phyloP scores from a whole-genome alignment of 768 basidiomycete genomes.

The Amanita muscaria region DNA sequence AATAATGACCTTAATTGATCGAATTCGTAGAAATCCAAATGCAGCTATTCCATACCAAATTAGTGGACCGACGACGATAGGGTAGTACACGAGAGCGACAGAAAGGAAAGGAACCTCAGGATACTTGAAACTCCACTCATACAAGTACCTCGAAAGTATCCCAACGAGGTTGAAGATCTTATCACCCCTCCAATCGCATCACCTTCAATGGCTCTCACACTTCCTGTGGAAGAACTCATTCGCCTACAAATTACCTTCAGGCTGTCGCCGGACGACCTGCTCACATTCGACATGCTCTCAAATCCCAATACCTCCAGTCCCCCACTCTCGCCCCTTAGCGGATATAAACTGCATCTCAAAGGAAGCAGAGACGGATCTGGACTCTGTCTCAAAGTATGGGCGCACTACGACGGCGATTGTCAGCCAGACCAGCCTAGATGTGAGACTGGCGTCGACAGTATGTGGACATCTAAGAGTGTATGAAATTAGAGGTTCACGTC shows the following conservation, averaged over 20 bases:
- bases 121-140: background rate
- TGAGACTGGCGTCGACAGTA: background rate
- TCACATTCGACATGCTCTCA: constrained; percentile 10
- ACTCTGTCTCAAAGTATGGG: constrained; percentile 9
- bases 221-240: constrained; percentile 8
- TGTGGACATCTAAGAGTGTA: background rate
- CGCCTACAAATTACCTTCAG: constrained; percentile 9
- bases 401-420: constrained; percentile 1
- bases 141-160: constrained; percentile 4
- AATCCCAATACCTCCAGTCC: background rate
- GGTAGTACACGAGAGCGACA: background rate
- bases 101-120: background rate
- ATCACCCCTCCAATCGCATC: background rate
- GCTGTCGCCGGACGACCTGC: constrained; percentile 5
- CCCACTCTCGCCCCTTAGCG: constrained; percentile 1
- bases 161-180: background rate
- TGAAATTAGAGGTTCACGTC: background rate
- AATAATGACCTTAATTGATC: background rate
- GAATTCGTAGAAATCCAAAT: background rate
- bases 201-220: constrained; percentile 9
- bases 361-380: constrained; percentile 8
- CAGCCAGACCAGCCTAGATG: background rate
- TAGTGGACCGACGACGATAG: constrained; percentile 1
- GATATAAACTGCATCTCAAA: constrained; percentile 8
- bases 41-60: constrained; percentile 2